Conservation (phyloP, 2,329 filamentous ascomycete species). For the Sporothrix sp. region DNA sequence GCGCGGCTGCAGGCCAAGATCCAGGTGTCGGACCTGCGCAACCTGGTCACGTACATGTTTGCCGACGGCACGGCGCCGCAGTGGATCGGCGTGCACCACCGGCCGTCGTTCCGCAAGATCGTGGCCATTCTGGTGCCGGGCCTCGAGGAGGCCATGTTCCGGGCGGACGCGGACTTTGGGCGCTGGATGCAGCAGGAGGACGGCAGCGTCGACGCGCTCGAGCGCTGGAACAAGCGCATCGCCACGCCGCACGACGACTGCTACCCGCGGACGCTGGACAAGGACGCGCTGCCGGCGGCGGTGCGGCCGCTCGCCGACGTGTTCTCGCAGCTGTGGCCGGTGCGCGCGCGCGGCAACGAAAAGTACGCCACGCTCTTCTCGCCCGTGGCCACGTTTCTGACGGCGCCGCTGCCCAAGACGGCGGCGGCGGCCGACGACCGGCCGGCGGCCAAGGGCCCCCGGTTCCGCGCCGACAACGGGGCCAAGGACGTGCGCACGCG, state of each 20-base stretch:
- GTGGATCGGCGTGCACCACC: conserved; percentile 54
- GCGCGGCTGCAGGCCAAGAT: conserved; percentile 52
- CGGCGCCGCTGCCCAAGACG: conserved; percentile 58
- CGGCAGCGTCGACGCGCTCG: conserved; percentile 24
- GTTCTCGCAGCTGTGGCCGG: conserved; percentile 82
- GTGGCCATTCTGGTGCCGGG: conserved; percentile 89
- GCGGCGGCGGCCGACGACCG: conserved; percentile 45
- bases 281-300: conserved; percentile 41
- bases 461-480: conserved; percentile 43
- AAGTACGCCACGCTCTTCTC: conserved; percentile 71
- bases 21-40: conserved; percentile 52
- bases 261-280: conserved; percentile 44
- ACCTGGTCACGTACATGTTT: conserved; percentile 55
- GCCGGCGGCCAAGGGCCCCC: conserved; percentile 29
- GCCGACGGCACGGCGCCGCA: conserved; percentile 55
- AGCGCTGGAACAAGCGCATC: conserved; percentile 29
- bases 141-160: conserved; percentile 83
- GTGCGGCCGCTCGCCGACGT: conserved; percentile 65
- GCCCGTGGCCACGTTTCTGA: conserved; percentile 75
- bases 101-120: conserved; percentile 62
- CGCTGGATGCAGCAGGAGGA: conserved; percentile 32
- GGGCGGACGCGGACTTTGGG: conserved; percentile 43
- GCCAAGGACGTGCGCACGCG: conserved; percentile 69
- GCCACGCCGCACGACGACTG: conserved; percentile 40
- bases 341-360: conserved; percentile 78